phyloP scores from a whole-genome alignment of 441 rosid genomes.

The Pelargonium australe region DNA sequence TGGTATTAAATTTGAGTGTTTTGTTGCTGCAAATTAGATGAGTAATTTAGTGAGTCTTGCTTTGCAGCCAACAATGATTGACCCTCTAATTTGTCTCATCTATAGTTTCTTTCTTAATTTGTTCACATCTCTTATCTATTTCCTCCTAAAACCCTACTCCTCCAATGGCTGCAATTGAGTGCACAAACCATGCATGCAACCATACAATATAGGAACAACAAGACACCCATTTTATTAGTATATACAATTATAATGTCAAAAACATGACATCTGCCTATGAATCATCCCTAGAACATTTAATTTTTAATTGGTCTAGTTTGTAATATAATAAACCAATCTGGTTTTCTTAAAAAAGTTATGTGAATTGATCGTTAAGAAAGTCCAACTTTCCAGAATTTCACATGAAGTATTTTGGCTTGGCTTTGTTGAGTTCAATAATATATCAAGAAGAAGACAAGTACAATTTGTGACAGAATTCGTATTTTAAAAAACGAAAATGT shows the following conservation, averaged over 20 bases:
- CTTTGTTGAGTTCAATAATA: neutral
- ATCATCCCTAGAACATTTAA: neutral
- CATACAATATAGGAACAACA: neutral
- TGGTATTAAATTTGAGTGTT: neutral
- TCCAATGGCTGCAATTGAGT: constrained; percentile 1
- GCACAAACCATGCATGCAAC: neutral
- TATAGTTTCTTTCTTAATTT: neutral
- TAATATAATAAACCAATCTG: neutral
- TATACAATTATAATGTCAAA: neutral
- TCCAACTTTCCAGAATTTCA: neutral
- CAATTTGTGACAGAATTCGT: too few species aligned
- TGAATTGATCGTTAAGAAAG: neutral
- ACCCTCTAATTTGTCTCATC: neutral
- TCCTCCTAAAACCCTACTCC: neutral
- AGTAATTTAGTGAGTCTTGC: neutral
- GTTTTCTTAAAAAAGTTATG: neutral
- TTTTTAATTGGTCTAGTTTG: neutral
- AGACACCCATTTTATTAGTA: neutral
- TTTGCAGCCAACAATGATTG: constrained; percentile 4
- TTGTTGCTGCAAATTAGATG: neutral
- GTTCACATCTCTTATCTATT: neutral
- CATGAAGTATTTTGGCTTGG: neutral
- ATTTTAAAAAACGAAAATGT: too few species aligned
- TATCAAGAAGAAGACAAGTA: neutral
- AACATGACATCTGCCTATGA: neutral